phyloP scores from a whole-genome alignment of 345 rosid species.

The Ceriops tagal region DNA sequence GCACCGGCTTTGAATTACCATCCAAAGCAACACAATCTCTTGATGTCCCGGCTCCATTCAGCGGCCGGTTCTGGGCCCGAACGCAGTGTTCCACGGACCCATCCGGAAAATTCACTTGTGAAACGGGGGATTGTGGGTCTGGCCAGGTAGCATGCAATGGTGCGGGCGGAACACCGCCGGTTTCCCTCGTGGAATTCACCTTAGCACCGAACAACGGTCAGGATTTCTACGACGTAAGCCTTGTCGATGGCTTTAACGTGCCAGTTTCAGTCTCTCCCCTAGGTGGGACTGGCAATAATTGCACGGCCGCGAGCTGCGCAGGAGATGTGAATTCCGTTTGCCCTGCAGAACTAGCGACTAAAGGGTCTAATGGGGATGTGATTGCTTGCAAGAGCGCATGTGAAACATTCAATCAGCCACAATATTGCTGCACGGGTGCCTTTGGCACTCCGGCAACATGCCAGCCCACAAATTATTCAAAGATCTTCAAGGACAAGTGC shows the following conservation, averaged over 20 bases:
- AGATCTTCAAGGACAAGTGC: slow-evolving; percentile 44
- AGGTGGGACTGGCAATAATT: slow-evolving; percentile 19
- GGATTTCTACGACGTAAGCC: slow-evolving; percentile 47
- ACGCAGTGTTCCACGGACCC: slow-evolving; percentile 35
- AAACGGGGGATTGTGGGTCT: slow-evolving; percentile 48
- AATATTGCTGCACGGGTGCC: slow-evolving; percentile 45
- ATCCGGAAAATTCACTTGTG: slow-evolving; percentile 33
- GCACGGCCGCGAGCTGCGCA: slow-evolving; percentile 26
- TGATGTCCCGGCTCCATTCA: slow-evolving; percentile 26
- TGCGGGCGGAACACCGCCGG: slow-evolving; percentile 29
- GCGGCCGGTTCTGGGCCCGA: slow-evolving; percentile 53
- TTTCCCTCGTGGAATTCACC: slow-evolving; percentile 41
- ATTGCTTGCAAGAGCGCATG: slow-evolving; percentile 55
- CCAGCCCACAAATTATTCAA: slow-evolving; percentile 36
- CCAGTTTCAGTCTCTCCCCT: slow-evolving; percentile 36
- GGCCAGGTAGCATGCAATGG: slow-evolving; percentile 42
- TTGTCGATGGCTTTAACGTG: slow-evolving; percentile 44
- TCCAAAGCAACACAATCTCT: slow-evolving; percentile 27
- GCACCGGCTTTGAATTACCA: slow-evolving; percentile 52
- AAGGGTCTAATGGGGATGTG: slow-evolving; percentile 16
- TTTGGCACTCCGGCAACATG: slow-evolving; percentile 32
- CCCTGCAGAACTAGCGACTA: slow-evolving; percentile 36
- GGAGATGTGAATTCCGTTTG: slow-evolving; percentile 39
- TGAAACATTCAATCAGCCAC: slow-evolving; percentile 17
- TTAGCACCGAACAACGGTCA: slow-evolving; percentile 13